Base-by-base conservation (phyloP, 2,329 filamentous ascomycete species). In the Ophiosphaerella korrae region DNA sequence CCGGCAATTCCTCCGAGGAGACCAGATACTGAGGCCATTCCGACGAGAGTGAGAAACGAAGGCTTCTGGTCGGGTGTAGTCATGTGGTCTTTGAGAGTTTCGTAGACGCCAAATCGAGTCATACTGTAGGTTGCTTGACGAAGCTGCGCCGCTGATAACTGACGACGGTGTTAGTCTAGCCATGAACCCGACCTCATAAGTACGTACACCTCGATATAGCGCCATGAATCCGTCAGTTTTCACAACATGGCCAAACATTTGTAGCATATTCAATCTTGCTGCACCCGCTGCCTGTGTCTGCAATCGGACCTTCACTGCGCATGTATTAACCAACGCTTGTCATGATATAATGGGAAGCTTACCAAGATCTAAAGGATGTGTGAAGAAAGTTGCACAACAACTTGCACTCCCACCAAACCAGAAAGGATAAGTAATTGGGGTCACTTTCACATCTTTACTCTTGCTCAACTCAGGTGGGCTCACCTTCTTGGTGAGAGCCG, bases 351-450 rank as follows among this genome's bases (percentile, higher is more conserved):
- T 16, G 49, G 29, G 42, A 36, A 53, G 53, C 88, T 74, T 82
- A 95, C 91, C 85, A 58, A 97, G 81, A 83, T 97, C 92, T 70
- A 97, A 80, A 42, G 93, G 93, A 81, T 97, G 93, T 26, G 93
- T 97, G 42, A 96, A 89, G 63, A 86, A 88, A 38, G 93, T 92
- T 33, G 93, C 93, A 80, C 94, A 88, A 72, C 90, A 95, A 70
- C 90, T 94, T 43, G 93, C 92, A 72, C 90, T 96, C 48, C 94
- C 94, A 58, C 94, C 94, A 74, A 99, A 97, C 94, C 93, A 97
- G 61, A 81, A 76, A 11, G 79, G 79, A 66, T 81, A 81, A 52
- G 75, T 72, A 57, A 80, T 72, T 42, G 67, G 52, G 50, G 71
- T 65, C 46, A 70, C 70, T 61, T 74, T 72, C 45, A 74, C 68